Evolutionary conservation across 2,329 filamentous ascomycete genomes (phyloP), one percentile per base, ranked within the genome.

Genomic region (Pyricularia sp.): DNA sequence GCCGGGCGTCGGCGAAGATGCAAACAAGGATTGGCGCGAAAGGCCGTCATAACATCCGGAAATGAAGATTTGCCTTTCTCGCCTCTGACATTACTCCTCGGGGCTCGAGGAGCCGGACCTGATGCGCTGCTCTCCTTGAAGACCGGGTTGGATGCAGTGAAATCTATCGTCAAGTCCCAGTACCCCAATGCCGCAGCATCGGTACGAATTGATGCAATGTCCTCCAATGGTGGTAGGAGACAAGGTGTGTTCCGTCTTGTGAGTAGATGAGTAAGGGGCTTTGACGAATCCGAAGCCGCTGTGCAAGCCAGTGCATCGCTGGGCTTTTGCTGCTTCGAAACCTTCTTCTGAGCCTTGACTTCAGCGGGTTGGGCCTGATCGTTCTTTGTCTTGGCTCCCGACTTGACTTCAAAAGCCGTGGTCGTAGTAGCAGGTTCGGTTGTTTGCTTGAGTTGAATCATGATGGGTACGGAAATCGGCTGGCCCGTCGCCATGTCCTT

Each of bases 401-500:
- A 66, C 79, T 72, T 1, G 73, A 71, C 16, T 71, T 73, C 6
- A 77, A 69, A 59, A 0, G 79, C 76, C 2, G 77, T 82, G 0
- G 65, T 70, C 64, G 62, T 69, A 67, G 76, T 22, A 12, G 62
- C 24, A 8, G 66, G 65, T 9, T 68, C 35, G 1, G 69, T 65
- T 13, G 64, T 12, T 12, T 66, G 64, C 64, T 77, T 83, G 67
- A 91, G 80, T 10, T 79, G 82, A 65, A 96, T 81, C 4, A 82
- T 81, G 60, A 96, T 81, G 0, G 90, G 86, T 2, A 93, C 83
- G 8, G 86, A 84, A 62, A 96, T 84, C 0, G 93, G 89, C 59
- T 91, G 86, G 55, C 88, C 86, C 0, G 91, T 96, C 66, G 94
- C 87, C 3, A 94, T 84, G 70, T 99, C 94, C 67, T 93, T 90